Conservation (phyloP, 768 basidiomycete genomes). For the Chalciporus piperatus region DNA sequence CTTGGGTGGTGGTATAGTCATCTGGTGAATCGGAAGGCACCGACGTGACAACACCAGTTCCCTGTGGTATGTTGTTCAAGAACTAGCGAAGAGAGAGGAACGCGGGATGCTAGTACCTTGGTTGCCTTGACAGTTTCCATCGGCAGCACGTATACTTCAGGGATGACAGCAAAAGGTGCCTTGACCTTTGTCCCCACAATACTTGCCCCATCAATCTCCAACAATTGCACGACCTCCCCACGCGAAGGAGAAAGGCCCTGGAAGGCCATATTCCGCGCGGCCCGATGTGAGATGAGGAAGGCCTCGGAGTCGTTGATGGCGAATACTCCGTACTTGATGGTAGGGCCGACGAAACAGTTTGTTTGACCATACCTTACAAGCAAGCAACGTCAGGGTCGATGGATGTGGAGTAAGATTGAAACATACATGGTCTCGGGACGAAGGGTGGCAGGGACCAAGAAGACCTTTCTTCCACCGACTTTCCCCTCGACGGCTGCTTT, state of each 20-base stretch:
- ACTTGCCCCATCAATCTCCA: slow-evolving; percentile 74
- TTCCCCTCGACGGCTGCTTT: slow-evolving; percentile 61
- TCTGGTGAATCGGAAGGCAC: slow-evolving; percentile 99
- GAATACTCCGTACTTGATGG: slow-evolving; percentile 90
- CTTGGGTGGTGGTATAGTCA: slow-evolving; percentile 86
- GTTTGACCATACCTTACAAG: slow-evolving; percentile 88
- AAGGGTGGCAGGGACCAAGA: slow-evolving; percentile 92
- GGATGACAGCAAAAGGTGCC: slow-evolving; percentile 78
- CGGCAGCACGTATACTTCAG: slow-evolving; percentile 93
- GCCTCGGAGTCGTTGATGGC: slow-evolving; percentile 84
- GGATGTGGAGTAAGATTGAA: neutral
- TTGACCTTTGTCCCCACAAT: slow-evolving; percentile 88
- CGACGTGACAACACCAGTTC: slow-evolving; percentile 97
- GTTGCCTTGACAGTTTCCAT: slow-evolving; percentile 98
- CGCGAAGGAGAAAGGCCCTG: slow-evolving; percentile 77
- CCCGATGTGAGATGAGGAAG: slow-evolving; percentile 83
- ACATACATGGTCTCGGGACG: slow-evolving; percentile 92
- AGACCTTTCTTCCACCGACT: slow-evolving; percentile 78
- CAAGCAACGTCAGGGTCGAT: neutral
- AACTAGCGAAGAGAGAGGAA: neutral
- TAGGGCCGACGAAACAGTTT: slow-evolving; percentile 92
- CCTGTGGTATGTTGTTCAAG: slow-evolving; percentile 42
- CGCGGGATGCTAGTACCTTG: slow-evolving; percentile 50
- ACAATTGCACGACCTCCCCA: slow-evolving; percentile 69
- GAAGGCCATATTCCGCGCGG: slow-evolving; percentile 97